A percentile compares a stretch with the other conserved stretches of the same genome.
Conservation (phyloP, 1,139 yeast species). For the Yamadazyma aaseri region DNA sequence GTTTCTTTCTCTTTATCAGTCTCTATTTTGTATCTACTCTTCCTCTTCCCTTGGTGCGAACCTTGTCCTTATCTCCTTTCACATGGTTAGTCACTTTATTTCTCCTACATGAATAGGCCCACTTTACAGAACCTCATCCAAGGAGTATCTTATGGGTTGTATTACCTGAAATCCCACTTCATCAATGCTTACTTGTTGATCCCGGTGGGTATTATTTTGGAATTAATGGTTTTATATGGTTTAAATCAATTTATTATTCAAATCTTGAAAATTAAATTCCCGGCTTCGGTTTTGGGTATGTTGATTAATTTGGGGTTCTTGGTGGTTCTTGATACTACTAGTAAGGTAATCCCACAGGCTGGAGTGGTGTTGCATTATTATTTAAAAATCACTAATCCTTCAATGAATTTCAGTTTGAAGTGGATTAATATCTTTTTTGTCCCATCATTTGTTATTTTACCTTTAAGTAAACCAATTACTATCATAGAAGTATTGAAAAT, state of each 20-base stretch:
- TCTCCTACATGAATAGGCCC: neutral
- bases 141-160: constrained; percentile 17
- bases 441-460: constrained; percentile 72
- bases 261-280: constrained; percentile 57
- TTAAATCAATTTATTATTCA: constrained; percentile 52
- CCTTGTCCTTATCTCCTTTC: constrained; percentile 3
- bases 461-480: constrained; percentile 61
- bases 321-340: constrained; percentile 29
- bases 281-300: constrained; percentile 78
- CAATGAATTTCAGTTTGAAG: constrained; percentile 65
- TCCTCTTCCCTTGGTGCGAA: constrained; percentile 6
- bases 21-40: neutral
- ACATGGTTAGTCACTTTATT: constrained; percentile 2
- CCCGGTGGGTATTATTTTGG: constrained; percentile 35
- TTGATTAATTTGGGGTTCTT: constrained; percentile 54
- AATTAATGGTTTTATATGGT: constrained; percentile 55
- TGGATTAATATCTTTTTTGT: constrained; percentile 82
- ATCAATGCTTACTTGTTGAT: constrained; percentile 33
- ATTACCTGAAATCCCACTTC: constrained; percentile 23
- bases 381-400: constrained; percentile 53
- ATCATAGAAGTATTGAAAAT: constrained; percentile 70
- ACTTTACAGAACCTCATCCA: constrained; percentile 4
- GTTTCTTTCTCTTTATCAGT: constrained; percentile 1
- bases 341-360: constrained; percentile 12
- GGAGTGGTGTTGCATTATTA: constrained; percentile 34